These are phyloP conservation scores for Candida pseudoviswanathii DNA, from an alignment of 1,139 yeast genomes.

Conservation along the genomic window DNA sequence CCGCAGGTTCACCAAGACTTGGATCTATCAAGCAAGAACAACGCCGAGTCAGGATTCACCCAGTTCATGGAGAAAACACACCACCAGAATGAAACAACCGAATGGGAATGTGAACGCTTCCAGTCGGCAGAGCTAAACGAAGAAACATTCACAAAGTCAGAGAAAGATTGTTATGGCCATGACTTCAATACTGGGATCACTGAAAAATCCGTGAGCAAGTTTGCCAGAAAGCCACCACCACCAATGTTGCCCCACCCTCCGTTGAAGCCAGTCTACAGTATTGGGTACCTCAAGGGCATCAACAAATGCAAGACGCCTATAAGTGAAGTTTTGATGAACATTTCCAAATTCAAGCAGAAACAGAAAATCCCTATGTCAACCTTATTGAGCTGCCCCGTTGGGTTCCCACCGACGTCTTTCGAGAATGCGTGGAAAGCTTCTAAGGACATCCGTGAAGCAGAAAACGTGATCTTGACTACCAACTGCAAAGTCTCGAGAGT, in stretches of 20 bases:
- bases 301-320: background rate
- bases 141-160: conserved; percentile 2
- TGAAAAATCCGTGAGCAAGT: conserved; percentile 19
- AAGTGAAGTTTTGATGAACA: background rate
- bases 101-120: background rate
- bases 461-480: conserved; percentile 14
- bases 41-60: conserved; percentile 7
- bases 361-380: conserved; percentile 14
- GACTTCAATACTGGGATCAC: conserved; percentile 12
- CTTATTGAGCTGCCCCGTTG: conserved; percentile 11
- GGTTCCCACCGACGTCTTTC: conserved; percentile 10
- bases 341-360: conserved; percentile 9
- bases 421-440: conserved; percentile 16
- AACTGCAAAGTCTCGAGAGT: conserved; percentile 12
- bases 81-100: background rate
- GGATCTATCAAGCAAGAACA: background rate
- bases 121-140: background rate
- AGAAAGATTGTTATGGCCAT: conserved; percentile 3
- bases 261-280: conserved; percentile 6
- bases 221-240: conserved; percentile 10
- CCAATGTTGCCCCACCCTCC: conserved; percentile 7
- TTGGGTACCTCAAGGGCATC: conserved; percentile 8
- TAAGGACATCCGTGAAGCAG: conserved; percentile 16
- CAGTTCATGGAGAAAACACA: conserved; percentile 10
- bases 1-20: background rate